Base-by-base conservation (phyloP, 1,284 basidiomycete genomes). In the Sphaerobolus stellatus region DNA sequence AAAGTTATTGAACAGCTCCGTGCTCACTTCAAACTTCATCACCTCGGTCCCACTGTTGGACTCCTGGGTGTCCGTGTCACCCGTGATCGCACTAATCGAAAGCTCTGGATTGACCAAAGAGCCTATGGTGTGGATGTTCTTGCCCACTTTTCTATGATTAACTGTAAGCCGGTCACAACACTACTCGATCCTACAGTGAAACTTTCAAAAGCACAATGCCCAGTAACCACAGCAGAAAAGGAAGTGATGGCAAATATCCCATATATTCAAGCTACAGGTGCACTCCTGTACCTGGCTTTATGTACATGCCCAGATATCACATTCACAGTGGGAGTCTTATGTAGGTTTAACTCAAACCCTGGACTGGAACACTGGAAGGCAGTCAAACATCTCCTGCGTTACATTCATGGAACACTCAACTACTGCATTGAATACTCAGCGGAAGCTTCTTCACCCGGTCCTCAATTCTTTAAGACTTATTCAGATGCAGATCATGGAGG, bases 11-110 rank as follows among this genome's bases (percentile, higher is more conserved):
- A 52, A 2, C 56, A 67, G 3, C 64, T 75, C 13, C 27, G 31
- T 1, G 50, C 54, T 9, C 60, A 64, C 48, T 73, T 74, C 67
- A 72, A 74, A 48, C 56, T 75, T n/a, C 56, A 62, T 5, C 67
- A 74, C 41, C 56, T 76, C 1, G 72, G 70, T 54, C 51, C 27
- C 24, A 68, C 67, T 1, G 52, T 51, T 1, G 69, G 58, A 52
- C 55, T 77, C 1, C 63, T 77, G 3, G 71, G 70, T 33, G 66
- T 77, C n/a, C 63, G 72, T 45, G 65, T 76, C 25, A 53, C 55
- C 9, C 56, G 62, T 5, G 54, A 59, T 57, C 47, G 54, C 57
- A 22, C 52, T 56, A 55, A 56, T 1, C 57, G 54, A 3, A 57
- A 55, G 13, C 56, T 70, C 6, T 46, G 45, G 14, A 48, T 71